Base-by-base conservation (phyloP, 345 rosid species). In the Toxicodendron radicans region DNA sequence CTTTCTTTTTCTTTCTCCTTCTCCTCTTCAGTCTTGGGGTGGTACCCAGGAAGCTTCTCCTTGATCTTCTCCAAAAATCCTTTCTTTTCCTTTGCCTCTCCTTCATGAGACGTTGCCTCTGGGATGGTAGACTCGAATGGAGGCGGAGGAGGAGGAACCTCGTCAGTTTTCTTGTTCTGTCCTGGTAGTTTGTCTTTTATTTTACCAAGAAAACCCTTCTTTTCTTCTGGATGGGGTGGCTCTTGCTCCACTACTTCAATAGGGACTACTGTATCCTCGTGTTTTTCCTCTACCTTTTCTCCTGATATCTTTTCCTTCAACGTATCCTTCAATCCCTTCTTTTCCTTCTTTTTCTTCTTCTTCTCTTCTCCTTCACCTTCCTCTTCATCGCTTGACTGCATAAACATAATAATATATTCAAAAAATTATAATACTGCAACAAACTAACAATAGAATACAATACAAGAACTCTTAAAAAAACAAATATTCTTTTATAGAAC, bases 11-110 rank as follows among this genome's bases (percentile, higher is more conserved):
- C 87, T 68, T 82, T 81, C 23, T 83, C 85, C 74, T 76, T 79
- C 71, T 80, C 83, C 24, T 84, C 91, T 4, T 73, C 83, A 5
- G 64, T 71, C 82, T 91, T 93, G 14, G 87, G 72, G 73, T 91
- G 96, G 54, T 87, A 87, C 1, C 98, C 98, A 54, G 98, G 98
- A n/a, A 93, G 78, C 79, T 91, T 93, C 83, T 88, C 98, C 85
- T 93, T 93, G 70, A 93, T 88, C 85, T 93, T 93, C 90, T 93
- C 98, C 9, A 93, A 8, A 17, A 93, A 56, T 0, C 98, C 96
- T 66, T 88, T 93, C 84, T 92, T 92, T 89, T 88, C 97, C 83
- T 77, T 81, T 5, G 71, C 62, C 75, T 80, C 84, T 46, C n/a
- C 80, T 32, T 77, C 80, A 1, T 56, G 81, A 7, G 74, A 54